These are phyloP conservation scores for Tetradesmus lagerheimii DNA, from an alignment of 139 green algal genomes.

Conservation along the genomic window DNA sequence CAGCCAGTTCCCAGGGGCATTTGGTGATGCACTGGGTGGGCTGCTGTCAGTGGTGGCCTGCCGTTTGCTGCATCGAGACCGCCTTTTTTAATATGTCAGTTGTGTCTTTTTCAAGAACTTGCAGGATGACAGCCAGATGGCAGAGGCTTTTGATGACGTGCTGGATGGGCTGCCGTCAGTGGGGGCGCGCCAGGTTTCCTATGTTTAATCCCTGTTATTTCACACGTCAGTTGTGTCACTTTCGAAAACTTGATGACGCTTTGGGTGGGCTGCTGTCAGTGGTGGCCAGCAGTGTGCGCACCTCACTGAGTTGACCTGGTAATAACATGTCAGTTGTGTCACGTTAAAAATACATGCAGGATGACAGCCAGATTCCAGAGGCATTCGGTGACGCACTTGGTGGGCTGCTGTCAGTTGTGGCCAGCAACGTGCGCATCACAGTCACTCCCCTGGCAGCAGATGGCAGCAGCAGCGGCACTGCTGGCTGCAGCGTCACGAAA, in stretches of 20 bases:
- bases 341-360: background rate
- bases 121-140: background rate
- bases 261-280: constrained; percentile 62
- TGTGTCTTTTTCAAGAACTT: background rate
- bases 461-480: background rate
- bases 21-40: constrained; percentile 59
- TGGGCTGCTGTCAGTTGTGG: constrained; percentile 59
- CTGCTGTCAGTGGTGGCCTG: constrained; percentile 60
- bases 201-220: no score
- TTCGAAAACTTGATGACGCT: no score
- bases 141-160: constrained; percentile 45
- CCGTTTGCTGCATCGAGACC: no score
- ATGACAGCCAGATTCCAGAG: constrained; percentile 8
- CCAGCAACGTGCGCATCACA: constrained; percentile 50
- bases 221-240: no score
- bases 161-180: constrained; percentile 63
- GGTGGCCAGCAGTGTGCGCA: constrained; percentile 51
- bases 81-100: no score
- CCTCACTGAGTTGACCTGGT: background rate
- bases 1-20: constrained; percentile 24
- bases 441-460: constrained; percentile 14
- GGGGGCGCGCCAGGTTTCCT: no score
- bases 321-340: no score
- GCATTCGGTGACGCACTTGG: constrained; percentile 56
- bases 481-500: background rate